These are phyloP conservation scores for Plectranthus barbatus DNA, from an alignment of 257 asterid genomes.

Conservation along the genomic window DNA sequence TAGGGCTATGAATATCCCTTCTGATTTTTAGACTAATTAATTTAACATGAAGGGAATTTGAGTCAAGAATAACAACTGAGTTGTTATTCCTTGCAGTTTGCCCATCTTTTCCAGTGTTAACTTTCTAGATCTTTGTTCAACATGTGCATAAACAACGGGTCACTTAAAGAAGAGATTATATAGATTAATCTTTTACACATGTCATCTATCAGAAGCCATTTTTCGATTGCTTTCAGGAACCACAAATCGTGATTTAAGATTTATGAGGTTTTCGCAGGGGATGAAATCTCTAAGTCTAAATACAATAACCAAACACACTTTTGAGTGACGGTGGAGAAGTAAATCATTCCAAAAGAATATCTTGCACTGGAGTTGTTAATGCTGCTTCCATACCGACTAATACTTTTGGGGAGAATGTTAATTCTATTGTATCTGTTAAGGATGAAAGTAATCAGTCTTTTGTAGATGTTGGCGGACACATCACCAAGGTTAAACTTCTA, in stretches of 20 bases:
- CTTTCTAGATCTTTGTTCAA: too few species aligned
- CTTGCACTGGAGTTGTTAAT: constrained; percentile 26
- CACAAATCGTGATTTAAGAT: constrained; percentile 9
- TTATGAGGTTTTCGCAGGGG: constrained; percentile 61
- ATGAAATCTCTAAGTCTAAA: constrained; percentile 12
- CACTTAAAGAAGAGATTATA: not conserved
- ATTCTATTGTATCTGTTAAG: constrained; percentile 9
- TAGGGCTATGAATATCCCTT: too few species aligned
- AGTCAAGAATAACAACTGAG: too few species aligned
- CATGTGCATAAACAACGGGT: too few species aligned
- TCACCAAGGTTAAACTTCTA: constrained; percentile 44
- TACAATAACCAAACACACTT: constrained; percentile 27
- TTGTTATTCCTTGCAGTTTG: too few species aligned
- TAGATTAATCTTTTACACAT: constrained; percentile 4
- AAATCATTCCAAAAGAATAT: constrained; percentile 16
- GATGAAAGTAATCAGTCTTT: constrained; percentile 23
- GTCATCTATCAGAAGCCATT: not conserved
- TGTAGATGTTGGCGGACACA: constrained; percentile 17
- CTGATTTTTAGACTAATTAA: too few species aligned
- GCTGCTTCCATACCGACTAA: constrained; percentile 16
- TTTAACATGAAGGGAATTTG: too few species aligned
- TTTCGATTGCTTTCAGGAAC: constrained; percentile 5
- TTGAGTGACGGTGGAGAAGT: constrained; percentile 23
- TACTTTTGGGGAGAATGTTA: constrained; percentile 28
- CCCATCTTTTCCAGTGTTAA: too few species aligned